Conservation (phyloP, 1,284 basidiomycete species). For the Fomitopsis schrenkii region DNA sequence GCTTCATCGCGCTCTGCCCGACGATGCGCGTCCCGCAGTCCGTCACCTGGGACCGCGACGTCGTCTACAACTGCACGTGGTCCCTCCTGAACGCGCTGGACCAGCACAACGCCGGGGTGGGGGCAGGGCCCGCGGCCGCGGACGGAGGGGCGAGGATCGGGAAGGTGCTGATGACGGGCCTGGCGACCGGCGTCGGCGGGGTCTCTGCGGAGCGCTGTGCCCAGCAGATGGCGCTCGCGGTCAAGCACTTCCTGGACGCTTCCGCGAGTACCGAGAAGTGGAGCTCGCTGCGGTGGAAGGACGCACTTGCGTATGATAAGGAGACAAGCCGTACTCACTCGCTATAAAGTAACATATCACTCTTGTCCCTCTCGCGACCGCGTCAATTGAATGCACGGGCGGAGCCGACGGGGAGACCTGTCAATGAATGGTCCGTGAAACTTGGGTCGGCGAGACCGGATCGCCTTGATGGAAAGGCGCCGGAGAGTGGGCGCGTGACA, state of each 20-base stretch:
- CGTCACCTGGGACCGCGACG: slow-evolving; percentile 23
- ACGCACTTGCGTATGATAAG: background rate
- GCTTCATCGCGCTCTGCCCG: slow-evolving; percentile 19
- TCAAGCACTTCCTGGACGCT: slow-evolving; percentile 11
- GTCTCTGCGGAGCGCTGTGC: slow-evolving; percentile 12
- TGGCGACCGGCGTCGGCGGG: slow-evolving; percentile 16
- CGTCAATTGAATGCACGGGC: background rate
- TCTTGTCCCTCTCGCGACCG: background rate
- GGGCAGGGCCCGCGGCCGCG: background rate
- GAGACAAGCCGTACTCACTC: background rate
- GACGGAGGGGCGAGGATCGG: background rate
- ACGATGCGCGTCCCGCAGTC: slow-evolving; percentile 23
- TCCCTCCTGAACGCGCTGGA: slow-evolving; percentile 17
- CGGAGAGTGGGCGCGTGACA: background rate
- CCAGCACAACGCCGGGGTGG: slow-evolving; percentile 10
- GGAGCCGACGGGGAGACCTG: background rate
- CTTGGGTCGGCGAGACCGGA: background rate
- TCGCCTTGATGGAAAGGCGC: background rate
- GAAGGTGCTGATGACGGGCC: slow-evolving; percentile 17
- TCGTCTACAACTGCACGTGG: slow-evolving; percentile 27
- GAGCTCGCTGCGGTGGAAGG: slow-evolving; percentile 9
- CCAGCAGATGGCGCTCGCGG: slow-evolving; percentile 18
- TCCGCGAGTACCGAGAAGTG: slow-evolving; percentile 11
- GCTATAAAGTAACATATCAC: background rate
- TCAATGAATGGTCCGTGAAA: background rate